phyloP scores from a whole-genome alignment of 176 grass and related monocot genomes.

The Eleusine coracana region DNA sequence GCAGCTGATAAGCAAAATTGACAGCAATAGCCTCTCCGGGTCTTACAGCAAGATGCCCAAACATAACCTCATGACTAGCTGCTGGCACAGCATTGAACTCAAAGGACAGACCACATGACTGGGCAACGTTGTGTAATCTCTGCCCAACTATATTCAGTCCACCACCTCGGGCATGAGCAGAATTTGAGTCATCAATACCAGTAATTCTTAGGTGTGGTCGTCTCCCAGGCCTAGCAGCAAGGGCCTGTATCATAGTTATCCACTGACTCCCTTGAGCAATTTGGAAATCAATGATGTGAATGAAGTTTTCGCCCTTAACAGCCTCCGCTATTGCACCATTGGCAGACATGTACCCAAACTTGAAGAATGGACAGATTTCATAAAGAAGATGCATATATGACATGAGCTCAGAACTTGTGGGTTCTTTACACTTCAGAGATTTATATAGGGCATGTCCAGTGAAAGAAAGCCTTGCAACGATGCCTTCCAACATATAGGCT shows the following conservation, averaged over 20 bases:
- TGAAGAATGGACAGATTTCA: slow-evolving; percentile 78
- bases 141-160: slow-evolving; percentile 71
- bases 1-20: slow-evolving; percentile 86
- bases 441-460: slow-evolving; percentile 75
- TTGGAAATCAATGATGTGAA: slow-evolving; percentile 90
- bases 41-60: slow-evolving; percentile 61
- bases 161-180: slow-evolving; percentile 56
- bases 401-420: slow-evolving; percentile 64
- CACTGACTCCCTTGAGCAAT: slow-evolving; percentile 79
- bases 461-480: slow-evolving; percentile 61
- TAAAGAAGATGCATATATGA: slow-evolving; percentile 79
- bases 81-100: slow-evolving; percentile 69
- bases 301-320: slow-evolving; percentile 61
- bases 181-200: slow-evolving; percentile 74
- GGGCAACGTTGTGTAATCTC: slow-evolving; percentile 46
- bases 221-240: slow-evolving; percentile 52
- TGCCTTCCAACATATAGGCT: slow-evolving; percentile 86
- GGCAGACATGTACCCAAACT: slow-evolving; percentile 86
- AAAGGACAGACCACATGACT: slow-evolving; percentile 55
- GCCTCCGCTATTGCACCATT: slow-evolving; percentile 83
- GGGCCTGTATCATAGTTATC: slow-evolving; percentile 66
- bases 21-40: slow-evolving; percentile 63
- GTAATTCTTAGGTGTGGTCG: slow-evolving; percentile 67
- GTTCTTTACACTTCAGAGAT: slow-evolving; percentile 81
- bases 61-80: slow-evolving; percentile 62